Conservation (phyloP, 139 green algal species). For the Gonium pectorale region DNA sequence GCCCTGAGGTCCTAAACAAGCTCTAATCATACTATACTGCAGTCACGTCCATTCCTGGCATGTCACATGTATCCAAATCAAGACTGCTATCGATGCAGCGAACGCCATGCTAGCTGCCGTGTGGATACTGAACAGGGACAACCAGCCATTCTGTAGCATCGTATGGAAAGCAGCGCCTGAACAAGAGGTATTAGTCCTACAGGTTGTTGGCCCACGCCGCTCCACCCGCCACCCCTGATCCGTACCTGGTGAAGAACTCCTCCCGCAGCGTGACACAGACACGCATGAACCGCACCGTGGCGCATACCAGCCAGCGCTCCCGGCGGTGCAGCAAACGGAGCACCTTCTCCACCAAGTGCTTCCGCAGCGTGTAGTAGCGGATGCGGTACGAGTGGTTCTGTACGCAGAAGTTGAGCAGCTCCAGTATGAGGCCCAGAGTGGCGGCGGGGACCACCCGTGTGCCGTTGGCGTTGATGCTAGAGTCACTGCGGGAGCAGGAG, state of each 20-base stretch:
- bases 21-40: too few relatives aligned
- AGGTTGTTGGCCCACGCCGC: too few relatives aligned
- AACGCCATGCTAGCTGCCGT: too few relatives aligned
- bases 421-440: slow-evolving; percentile 86
- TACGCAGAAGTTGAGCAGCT: slow-evolving; percentile 97
- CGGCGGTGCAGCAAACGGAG: slow-evolving; percentile 81
- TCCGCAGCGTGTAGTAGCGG: slow-evolving; percentile 92
- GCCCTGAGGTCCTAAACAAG: too few relatives aligned
- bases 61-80: too few relatives aligned
- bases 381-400: slow-evolving; percentile 88
- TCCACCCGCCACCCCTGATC: not conserved
- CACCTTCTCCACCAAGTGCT: slow-evolving; percentile 91
- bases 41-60: too few relatives aligned
- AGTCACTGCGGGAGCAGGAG: slow-evolving; percentile 17
- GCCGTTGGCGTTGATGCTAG: slow-evolving; percentile 30
- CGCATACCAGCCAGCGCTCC: slow-evolving; percentile 90
- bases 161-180: too few relatives aligned
- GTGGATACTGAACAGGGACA: too few relatives aligned
- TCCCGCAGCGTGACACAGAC: slow-evolving; percentile 85
- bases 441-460: slow-evolving; percentile 52
- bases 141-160: too few relatives aligned
- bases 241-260: slow-evolving; percentile 52
- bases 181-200: too few relatives aligned
- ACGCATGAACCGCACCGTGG: slow-evolving; percentile 93
- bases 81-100: too few relatives aligned